Evolutionary conservation across 352 stramenopile species (phyloP).

Genomic region (Discostella stelligera): DNA sequence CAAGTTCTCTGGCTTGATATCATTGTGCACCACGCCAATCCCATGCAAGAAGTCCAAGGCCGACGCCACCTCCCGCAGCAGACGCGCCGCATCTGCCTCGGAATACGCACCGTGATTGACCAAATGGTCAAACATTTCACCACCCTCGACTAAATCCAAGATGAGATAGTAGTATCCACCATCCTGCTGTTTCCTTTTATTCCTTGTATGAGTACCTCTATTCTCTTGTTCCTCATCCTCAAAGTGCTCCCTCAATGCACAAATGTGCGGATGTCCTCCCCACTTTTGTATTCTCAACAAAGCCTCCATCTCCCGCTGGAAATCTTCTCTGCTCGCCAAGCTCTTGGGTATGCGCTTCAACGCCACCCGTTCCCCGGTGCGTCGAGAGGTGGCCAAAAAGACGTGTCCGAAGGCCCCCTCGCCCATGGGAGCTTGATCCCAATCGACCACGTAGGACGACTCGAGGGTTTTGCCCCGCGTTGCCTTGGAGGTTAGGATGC

Average conservation of each 20-base stretch:
- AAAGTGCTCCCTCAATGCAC: conserved; percentile 67
- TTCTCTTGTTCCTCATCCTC: conserved; percentile 46
- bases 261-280: conserved; percentile 66
- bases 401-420: conserved; percentile 68
- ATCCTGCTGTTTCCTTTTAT: conserved; percentile 53
- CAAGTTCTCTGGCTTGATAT: conserved; percentile 61
- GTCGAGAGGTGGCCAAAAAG: conserved; percentile 48
- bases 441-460: conserved; percentile 55
- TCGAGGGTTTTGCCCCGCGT: conserved; percentile 17
- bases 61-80: conserved; percentile 51
- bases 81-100: conserved; percentile 50
- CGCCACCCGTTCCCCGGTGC: conserved; percentile 55
- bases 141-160: conserved; percentile 57
- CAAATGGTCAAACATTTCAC: conserved; percentile 71
- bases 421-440: conserved; percentile 45
- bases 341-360: conserved; percentile 81
- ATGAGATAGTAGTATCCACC: conserved; percentile 51
- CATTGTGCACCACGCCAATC: conserved; percentile 70
- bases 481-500: conserved; percentile 46
- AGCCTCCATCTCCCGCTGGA: conserved; percentile 74
- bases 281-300: conserved; percentile 64
- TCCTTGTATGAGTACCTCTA: conserved; percentile 1
- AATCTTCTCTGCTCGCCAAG: conserved; percentile 64
- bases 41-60: conserved; percentile 78
- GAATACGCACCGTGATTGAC: conserved; percentile 62